Percentiles rank a stretch among this genome's conserved stretches.
Evolutionary conservation across 441 rosid genomes (phyloP).

Genomic region (Euphorbia celastroides): DNA sequence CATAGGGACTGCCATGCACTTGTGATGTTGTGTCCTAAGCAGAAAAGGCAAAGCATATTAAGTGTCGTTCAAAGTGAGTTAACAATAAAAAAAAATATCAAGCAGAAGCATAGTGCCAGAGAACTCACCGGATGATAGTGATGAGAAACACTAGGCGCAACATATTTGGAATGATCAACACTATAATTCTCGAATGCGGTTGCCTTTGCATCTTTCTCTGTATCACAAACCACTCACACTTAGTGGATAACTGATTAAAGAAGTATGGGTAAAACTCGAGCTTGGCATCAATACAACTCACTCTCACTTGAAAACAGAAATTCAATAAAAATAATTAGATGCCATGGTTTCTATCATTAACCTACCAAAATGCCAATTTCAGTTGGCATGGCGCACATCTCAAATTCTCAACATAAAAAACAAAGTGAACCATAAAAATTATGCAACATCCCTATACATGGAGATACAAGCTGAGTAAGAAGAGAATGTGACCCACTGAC

Average conservation of each 20-base stretch:
- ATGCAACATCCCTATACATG: not conserved
- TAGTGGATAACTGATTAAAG: slow-evolving; percentile 1
- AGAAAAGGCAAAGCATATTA: slow-evolving; percentile 12
- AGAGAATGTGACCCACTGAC: not conserved
- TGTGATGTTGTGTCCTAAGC: slow-evolving; percentile 40
- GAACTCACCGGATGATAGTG: slow-evolving; percentile 54
- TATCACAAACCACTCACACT: slow-evolving; percentile 24
- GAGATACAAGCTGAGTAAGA: not conserved
- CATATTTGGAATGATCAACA: slow-evolving; percentile 30
- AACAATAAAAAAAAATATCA: slow-evolving; percentile 7
- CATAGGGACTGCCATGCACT: slow-evolving; percentile 44
- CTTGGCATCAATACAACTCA: not conserved
- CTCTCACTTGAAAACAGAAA: not conserved
- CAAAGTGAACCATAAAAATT: not conserved
- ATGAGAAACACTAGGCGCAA: slow-evolving; percentile 30
- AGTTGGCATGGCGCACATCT: not conserved
- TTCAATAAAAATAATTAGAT: not conserved
- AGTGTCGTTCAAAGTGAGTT: not conserved
- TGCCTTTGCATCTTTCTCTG: slow-evolving; percentile 51
- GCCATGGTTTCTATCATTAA: not conserved
- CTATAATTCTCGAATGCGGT: slow-evolving; percentile 30
- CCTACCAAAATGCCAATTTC: not conserved
- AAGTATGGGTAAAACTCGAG: slow-evolving; percentile 5
- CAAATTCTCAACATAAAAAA: not conserved
- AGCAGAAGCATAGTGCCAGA: slow-evolving; percentile 7